Percentiles rank a stretch among this genome's conserved stretches.
Conservation (phyloP, 305 asterid species). For the Petunia hybrid region DNA sequence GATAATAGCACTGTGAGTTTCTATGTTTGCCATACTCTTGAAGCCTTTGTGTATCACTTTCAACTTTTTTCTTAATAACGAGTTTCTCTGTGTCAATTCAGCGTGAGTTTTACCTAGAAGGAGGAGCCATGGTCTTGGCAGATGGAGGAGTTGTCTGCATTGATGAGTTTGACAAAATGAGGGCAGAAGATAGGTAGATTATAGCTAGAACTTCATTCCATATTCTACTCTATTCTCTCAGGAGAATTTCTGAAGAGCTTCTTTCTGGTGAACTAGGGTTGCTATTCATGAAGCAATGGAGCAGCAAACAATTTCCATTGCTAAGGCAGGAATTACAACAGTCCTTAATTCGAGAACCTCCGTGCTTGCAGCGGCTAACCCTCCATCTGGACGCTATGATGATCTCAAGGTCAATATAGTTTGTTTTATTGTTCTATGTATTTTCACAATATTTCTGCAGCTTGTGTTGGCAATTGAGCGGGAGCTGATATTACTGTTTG, state of each 20-base stretch:
- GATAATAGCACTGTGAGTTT: conserved; percentile 93
- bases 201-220: conserved; percentile 22
- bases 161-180: conserved; percentile 98
- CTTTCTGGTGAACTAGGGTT: conserved; percentile 64
- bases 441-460: conserved; percentile 14
- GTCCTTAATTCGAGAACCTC: conserved; percentile 99
- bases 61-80: conserved; percentile 20
- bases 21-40: conserved; percentile 25
- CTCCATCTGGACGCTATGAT: conserved; percentile 99
- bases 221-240: conserved; percentile 24
- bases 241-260: conserved; percentile 32
- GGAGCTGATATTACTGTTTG: conserved; percentile 40
- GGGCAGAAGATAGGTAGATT: conserved; percentile 92
- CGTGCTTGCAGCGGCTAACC: conserved; percentile 99
- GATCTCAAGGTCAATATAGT: conserved; percentile 78
- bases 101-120: conserved; percentile 99
- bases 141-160: conserved; percentile 99
- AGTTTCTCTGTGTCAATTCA: conserved; percentile 45
- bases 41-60: conserved; percentile 12
- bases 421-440: conserved; percentile 22
- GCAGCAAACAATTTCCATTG: conserved; percentile 98
- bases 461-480: conserved; percentile 20
- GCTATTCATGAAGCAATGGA: conserved; percentile 99
- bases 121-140: conserved; percentile 99
- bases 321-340: conserved; percentile 99